Percentiles rank a stretch among this genome's conserved stretches.
phyloP scores from a whole-genome alignment of 352 stramenopile genomes.

The Elongisporangium undulatum region DNA sequence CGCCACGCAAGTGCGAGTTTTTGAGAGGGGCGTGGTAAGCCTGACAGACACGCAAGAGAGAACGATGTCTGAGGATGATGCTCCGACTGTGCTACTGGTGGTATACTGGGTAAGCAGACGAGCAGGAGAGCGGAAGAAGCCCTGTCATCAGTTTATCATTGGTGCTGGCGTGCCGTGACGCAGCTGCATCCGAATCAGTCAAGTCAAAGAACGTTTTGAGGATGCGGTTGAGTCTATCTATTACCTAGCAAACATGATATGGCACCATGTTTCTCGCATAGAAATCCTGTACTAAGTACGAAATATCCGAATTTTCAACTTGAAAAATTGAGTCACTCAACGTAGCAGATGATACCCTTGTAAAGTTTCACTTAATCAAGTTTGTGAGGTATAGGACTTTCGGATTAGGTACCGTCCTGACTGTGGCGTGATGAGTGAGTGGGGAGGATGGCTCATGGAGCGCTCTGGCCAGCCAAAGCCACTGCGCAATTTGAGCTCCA shows the following conservation, averaged over 20 bases:
- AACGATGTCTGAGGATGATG: neutral
- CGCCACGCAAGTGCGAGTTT: neutral
- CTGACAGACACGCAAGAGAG: too few species aligned
- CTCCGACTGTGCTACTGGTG: neutral
- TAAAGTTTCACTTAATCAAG: neutral
- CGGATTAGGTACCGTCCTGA: neutral
- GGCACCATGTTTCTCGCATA: neutral
- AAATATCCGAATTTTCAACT: neutral
- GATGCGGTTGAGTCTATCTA: neutral
- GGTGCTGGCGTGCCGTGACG: neutral
- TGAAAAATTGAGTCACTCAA: neutral
- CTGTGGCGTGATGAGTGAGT: neutral
- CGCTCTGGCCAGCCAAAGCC: neutral
- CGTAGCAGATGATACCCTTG: neutral
- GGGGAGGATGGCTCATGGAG: neutral
- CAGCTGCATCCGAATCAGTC: neutral
- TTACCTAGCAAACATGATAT: neutral
- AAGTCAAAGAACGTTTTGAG: neutral
- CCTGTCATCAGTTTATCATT: neutral
- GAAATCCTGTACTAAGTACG: neutral
- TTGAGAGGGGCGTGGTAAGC: neutral
- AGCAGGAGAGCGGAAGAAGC: neutral
- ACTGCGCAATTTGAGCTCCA: constrained; percentile 2
- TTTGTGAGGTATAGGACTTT: neutral
- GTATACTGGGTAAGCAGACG: neutral